A percentile compares a stretch with the other conserved stretches of the same genome.
Evolutionary conservation across 2,329 filamentous ascomycete species (phyloP).

Genomic region (Myriosclerotinia scirpicola): DNA sequence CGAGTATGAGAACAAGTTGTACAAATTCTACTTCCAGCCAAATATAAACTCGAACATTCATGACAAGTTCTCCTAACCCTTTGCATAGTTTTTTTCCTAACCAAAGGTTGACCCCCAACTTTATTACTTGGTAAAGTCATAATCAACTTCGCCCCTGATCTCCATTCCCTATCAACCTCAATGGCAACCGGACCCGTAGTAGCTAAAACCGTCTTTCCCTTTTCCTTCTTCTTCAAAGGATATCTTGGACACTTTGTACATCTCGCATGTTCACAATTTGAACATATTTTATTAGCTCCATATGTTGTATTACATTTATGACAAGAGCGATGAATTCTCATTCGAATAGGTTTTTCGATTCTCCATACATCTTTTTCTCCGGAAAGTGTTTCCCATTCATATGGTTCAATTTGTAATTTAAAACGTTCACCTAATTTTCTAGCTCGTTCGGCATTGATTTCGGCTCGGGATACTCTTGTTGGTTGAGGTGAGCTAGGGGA

Average conservation of each 20-base stretch:
- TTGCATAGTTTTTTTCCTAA: constrained; percentile 70
- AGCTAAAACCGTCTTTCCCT: constrained; percentile 51
- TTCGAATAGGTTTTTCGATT: constrained; percentile 73
- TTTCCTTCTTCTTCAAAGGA: constrained; percentile 57
- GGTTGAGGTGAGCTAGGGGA: constrained; percentile 23
- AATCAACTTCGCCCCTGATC: constrained; percentile 47
- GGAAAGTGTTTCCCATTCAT: constrained; percentile 34
- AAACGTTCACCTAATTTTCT: constrained; percentile 43
- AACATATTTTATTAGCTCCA: constrained; percentile 69
- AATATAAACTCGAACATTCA: constrained; percentile 65
- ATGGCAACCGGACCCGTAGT: constrained; percentile 44
- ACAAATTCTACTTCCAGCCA: constrained; percentile 61
- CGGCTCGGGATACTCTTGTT: constrained; percentile 33
- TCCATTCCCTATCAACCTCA: constrained; percentile 33
- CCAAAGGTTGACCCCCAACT: constrained; percentile 65
- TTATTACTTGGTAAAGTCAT: constrained; percentile 63
- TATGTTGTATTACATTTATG: constrained; percentile 78
- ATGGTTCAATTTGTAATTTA: constrained; percentile 41
- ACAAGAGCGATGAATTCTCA: constrained; percentile 76
- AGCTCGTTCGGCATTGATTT: constrained; percentile 40
- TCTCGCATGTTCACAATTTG: constrained; percentile 73
- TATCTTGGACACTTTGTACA: constrained; percentile 79
- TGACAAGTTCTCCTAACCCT: constrained; percentile 76
- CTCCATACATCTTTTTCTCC: constrained; percentile 45
- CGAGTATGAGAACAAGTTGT: constrained; percentile 67